Conservation (phyloP, 2,329 filamentous ascomycete genomes). For the Lachnellula willkommii region DNA sequence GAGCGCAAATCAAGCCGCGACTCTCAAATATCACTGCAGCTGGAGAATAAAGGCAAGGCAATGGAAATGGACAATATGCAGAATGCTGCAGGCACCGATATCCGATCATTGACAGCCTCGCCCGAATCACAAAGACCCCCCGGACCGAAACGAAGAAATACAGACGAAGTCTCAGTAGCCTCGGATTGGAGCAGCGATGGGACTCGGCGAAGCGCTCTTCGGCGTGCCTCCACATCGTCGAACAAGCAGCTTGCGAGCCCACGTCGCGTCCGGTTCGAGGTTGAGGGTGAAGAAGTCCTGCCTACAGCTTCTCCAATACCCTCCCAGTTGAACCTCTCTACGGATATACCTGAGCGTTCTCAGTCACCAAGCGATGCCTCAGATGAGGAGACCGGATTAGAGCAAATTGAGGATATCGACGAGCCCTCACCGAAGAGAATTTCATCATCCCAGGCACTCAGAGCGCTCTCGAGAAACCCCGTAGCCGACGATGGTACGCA, state of each 20-base stretch:
- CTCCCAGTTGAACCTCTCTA: conserved; percentile 5
- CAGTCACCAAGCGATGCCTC: conserved; percentile 16
- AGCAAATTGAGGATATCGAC: conserved; percentile 32
- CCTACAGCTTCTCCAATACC: conserved; percentile 49
- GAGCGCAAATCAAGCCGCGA: conserved; percentile 24
- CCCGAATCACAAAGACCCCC: conserved; percentile 22
- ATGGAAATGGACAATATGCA: conserved; percentile 15
- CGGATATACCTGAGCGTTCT: conserved; percentile 11
- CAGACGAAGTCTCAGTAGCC: conserved; percentile 38
- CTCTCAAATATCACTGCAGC: conserved; percentile 5
- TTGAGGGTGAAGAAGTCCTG: conserved; percentile 55
- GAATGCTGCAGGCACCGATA: conserved; percentile 20
- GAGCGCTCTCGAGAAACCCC: conserved; percentile 46
- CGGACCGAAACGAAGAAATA: conserved; percentile 27
- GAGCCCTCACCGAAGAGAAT: conserved; percentile 47
- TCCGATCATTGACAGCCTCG: conserved; percentile 19
- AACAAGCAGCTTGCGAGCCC: conserved; percentile 43
- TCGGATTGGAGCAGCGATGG: conserved; percentile 50
- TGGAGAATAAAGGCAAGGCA: conserved; percentile 12
- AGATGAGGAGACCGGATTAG: conserved; percentile 32
- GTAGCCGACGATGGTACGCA: conserved; percentile 40
- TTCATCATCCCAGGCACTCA: conserved; percentile 50
- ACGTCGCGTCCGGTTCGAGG: conserved; percentile 58
- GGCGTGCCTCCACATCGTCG: conserved; percentile 48
- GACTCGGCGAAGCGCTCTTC: conserved; percentile 50